Evolutionary conservation across 306 rosid species (phyloP), one percentile per base, ranked within the genome.

Genomic region (Ammopiptanthus mongolicus): DNA sequence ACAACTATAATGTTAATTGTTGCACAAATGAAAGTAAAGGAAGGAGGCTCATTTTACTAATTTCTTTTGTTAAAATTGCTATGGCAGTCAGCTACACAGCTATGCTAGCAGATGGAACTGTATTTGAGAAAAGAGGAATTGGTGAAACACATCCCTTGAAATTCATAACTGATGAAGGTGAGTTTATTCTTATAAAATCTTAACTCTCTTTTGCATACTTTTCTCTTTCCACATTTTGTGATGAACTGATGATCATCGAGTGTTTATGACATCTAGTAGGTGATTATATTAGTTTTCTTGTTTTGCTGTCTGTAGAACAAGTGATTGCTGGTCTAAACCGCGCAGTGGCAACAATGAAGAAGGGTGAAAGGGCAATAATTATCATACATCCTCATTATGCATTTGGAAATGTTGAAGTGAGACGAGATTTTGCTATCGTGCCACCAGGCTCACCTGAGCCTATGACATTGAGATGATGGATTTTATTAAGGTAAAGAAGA

Each of bases 351-450:
- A 87, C 93, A 25, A 91, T 91, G 93, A 88, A 78, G 81, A 91
- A 87, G 83, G 88, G 91, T 11, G 96, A 91, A 77, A 81, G 48
- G 59, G 91, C 91, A 62, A 58, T 81, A 19, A 17, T 91, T 78
- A 84, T 69, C 15, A 82, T 91, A 85, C 90, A 91, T 65, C 88
- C 90, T 81, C 87, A 91, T 58, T 85, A 77, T 84, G 93, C 90
- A 71, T 88, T 83, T 82, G 91, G 93, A 85, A 70, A 77, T 65
- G 71, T 72, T 63, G 96, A 88, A 84, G 83, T 61, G 22, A 86
- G 69, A 62, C 65, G 53, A 60, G 91, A 88, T 74, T 71, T 78
- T 39, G 82, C 84, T 64, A 60, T 65, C 4, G 84, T 88, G 70
- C 91, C 87, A 25, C 86, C 90, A 14, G 64, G 74, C 69, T 86